phyloP scores from a whole-genome alignment of 2,329 filamentous ascomycete genomes.

The Penicillium brevicompactum region DNA sequence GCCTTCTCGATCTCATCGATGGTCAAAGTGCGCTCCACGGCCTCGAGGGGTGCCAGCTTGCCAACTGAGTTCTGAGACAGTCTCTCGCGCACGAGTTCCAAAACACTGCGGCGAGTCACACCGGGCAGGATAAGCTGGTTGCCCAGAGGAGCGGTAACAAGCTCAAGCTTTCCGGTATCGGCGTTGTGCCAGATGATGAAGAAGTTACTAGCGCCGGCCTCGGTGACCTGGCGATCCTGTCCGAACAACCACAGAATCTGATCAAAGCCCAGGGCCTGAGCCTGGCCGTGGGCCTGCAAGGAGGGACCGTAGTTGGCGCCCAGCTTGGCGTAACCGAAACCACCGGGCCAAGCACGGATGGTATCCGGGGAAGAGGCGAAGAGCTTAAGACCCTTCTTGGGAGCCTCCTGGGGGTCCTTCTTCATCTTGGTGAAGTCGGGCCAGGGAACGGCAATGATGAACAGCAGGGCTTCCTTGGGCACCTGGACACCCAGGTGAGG shows the following conservation, averaged over 20 bases:
- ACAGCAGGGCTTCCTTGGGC: conserved; percentile 83
- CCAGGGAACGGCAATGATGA: conserved; percentile 66
- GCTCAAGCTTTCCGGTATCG: conserved; percentile 62
- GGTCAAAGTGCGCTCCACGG: conserved; percentile 80
- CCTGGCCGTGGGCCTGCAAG: conserved; percentile 76
- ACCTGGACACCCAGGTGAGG: conserved; percentile 77
- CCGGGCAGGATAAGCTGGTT: conserved; percentile 85
- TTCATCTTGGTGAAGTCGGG: conserved; percentile 34
- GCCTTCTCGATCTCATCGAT: conserved; percentile 78
- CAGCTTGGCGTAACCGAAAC: conserved; percentile 89
- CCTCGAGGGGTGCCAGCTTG: conserved; percentile 69
- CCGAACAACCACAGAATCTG: conserved; percentile 96
- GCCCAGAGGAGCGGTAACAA: conserved; percentile 81
- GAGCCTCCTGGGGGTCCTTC: conserved; percentile 20
- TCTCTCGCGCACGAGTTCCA: conserved; percentile 70
- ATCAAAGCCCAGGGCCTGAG: conserved; percentile 71
- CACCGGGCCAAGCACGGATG: conserved; percentile 89
- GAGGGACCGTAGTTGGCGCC: conserved; percentile 92
- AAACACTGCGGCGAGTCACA: conserved; percentile 78
- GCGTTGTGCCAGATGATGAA: conserved; percentile 73
- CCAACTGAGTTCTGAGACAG: conserved; percentile 50
- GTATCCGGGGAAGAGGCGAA: conserved; percentile 79
- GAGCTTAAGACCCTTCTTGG: conserved; percentile 58
- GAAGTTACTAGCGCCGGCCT: conserved; percentile 91
- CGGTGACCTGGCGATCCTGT: conserved; percentile 74